phyloP scores from a whole-genome alignment of 495 filamentous ascomycete species.

The Penicillium canariense region DNA sequence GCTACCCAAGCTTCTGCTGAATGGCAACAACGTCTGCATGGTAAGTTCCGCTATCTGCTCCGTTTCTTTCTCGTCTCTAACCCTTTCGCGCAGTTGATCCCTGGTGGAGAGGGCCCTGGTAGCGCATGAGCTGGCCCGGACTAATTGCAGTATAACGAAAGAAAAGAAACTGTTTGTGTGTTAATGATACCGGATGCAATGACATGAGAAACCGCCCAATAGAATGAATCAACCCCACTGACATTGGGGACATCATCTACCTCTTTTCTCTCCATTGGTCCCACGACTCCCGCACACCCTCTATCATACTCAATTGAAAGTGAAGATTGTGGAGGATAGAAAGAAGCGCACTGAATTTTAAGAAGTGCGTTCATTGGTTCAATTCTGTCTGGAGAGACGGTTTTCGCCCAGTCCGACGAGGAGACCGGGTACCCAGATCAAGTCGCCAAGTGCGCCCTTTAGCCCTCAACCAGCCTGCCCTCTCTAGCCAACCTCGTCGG shows the following conservation, averaged over 20 bases:
- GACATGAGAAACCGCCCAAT: slow-evolving; percentile 20
- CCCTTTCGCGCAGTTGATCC: slow-evolving; percentile 63
- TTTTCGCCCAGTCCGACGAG: too few relatives aligned
- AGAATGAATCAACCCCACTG: slow-evolving; percentile 17
- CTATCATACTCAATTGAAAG: too few relatives aligned
- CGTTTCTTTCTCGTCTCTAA: slow-evolving; percentile 2
- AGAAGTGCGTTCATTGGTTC: too few relatives aligned
- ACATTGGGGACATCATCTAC: background rate
- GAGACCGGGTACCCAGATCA: too few relatives aligned
- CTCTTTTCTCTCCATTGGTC: background rate
- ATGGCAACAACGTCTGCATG: slow-evolving; percentile 99
- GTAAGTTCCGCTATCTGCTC: slow-evolving; percentile 44
- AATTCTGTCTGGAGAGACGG: too few relatives aligned
- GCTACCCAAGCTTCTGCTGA: slow-evolving; percentile 90
- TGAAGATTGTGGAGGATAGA: too few relatives aligned
- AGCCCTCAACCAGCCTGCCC: background rate
- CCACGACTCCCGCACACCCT: too few relatives aligned
- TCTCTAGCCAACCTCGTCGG: background rate
- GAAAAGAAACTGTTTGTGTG: slow-evolving; percentile 18
- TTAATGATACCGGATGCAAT: slow-evolving; percentile 37
- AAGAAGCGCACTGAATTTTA: too few relatives aligned
- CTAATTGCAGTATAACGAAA: slow-evolving; percentile 21
- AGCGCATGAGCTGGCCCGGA: slow-evolving; percentile 29
- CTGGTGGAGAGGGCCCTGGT: slow-evolving; percentile 76
- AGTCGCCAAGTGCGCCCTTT: too few relatives aligned